phyloP scores from a whole-genome alignment of 208 protist genomes.

The Trypanosoma lewisi region DNA sequence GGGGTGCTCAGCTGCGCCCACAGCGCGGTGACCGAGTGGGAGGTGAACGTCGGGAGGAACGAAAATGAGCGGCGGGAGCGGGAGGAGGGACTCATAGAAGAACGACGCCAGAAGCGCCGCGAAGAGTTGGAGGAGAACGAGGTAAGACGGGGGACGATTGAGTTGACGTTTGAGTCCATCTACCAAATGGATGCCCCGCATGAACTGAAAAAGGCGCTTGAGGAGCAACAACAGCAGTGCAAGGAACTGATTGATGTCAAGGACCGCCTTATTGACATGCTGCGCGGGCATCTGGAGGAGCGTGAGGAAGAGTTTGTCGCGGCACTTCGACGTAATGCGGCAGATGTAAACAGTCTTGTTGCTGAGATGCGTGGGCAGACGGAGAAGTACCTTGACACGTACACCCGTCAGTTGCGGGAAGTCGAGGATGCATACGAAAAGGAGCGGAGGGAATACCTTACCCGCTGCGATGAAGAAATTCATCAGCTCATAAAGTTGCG shows the following conservation, averaged over 20 bases:
- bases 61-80: conserved; percentile 77
- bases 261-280: conserved; percentile 80
- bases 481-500: conserved; percentile 86
- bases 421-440: conserved; percentile 87
- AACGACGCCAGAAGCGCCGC: conserved; percentile 17
- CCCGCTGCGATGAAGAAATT: conserved; percentile 77
- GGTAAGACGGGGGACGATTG: conserved; percentile 59
- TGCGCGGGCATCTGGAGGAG: conserved; percentile 77
- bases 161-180: conserved; percentile 87
- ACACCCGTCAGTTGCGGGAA: conserved; percentile 75
- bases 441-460: conserved; percentile 77
- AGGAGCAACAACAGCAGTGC: conserved; percentile 77
- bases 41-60: conserved; percentile 46
- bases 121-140: conserved; percentile 64
- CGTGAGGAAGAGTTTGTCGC: conserved; percentile 93
- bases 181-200: conserved; percentile 83
- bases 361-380: conserved; percentile 85
- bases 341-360: conserved; percentile 83
- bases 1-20: conserved; percentile 35
- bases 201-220: conserved; percentile 79
- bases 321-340: conserved; percentile 70
- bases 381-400: conserved; percentile 68
- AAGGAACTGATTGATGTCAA: conserved; percentile 76
- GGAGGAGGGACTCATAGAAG: conserved; percentile 1
- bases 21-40: conserved; percentile 56